Conservation (phyloP, 78 protist species). For the Dictyostelium brefeldianum region DNA sequence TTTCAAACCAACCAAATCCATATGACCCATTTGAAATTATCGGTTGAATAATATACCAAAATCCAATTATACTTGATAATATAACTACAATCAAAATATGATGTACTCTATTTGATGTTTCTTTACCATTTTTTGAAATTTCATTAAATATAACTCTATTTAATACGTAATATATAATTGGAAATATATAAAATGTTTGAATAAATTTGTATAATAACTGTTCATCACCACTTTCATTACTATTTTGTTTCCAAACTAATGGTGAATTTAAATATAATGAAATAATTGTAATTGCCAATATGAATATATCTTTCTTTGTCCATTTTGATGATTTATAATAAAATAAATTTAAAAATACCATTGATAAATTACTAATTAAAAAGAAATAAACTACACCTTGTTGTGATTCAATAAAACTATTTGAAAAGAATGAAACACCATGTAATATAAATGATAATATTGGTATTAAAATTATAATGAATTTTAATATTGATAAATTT, state of each 20-base stretch:
- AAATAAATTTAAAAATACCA: not conserved
- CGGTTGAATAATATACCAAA: constrained; percentile 18
- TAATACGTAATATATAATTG: not conserved
- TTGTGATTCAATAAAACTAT: constrained; percentile 81
- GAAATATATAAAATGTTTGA: constrained; percentile 8
- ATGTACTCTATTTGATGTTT: not conserved
- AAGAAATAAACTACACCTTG: constrained; percentile 58
- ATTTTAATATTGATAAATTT: not conserved
- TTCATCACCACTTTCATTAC: not conserved
- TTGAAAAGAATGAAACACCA: constrained; percentile 45
- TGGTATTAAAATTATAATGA: not conserved
- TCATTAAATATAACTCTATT: not conserved
- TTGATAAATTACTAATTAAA: not conserved
- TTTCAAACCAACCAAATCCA: not conserved
- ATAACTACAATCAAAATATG: not conserved
- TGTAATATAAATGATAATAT: constrained; percentile 32
- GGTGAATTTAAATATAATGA: constrained; percentile 27
- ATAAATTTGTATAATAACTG: not conserved
- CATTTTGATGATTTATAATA: not conserved
- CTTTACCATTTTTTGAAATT: not conserved
- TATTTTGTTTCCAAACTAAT: not conserved
- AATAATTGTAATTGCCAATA: not conserved
- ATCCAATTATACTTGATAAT: not conserved
- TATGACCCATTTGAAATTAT: not conserved
- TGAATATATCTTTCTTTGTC: not conserved